Conservation (phyloP, 768 basidiomycete genomes). For the Chalciporus pseudorubinellus region DNA sequence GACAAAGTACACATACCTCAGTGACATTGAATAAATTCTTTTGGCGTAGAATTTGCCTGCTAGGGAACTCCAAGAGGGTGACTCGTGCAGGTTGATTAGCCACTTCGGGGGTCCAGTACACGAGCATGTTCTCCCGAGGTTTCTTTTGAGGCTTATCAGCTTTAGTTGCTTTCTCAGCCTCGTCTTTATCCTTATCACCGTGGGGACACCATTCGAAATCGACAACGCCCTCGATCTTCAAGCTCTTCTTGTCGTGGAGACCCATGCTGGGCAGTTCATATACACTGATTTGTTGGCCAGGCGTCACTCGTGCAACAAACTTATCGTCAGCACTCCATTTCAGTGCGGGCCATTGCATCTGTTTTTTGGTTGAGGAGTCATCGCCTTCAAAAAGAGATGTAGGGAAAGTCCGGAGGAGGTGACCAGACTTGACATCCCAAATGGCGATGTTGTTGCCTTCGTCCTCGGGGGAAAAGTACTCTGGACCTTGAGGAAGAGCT, state of each 20-base stretch:
- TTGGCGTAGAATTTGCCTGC: constrained; percentile 76
- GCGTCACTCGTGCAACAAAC: constrained; percentile 85
- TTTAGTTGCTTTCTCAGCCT: constrained; percentile 44
- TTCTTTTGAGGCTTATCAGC: constrained; percentile 56
- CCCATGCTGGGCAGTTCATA: constrained; percentile 95
- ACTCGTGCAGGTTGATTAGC: constrained; percentile 96
- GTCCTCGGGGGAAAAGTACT: constrained; percentile 88
- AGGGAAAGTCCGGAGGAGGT: constrained; percentile 88
- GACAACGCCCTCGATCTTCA: constrained; percentile 96
- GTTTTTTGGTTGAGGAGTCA: constrained; percentile 60
- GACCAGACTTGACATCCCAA: constrained; percentile 96
- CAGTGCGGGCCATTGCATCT: constrained; percentile 91
- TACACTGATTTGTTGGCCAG: constrained; percentile 92
- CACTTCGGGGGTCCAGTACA: constrained; percentile 97
- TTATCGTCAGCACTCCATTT: constrained; percentile 99
- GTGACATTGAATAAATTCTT: constrained; percentile 99
- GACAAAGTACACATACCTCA: constrained; percentile 58
- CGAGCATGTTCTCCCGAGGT: constrained; percentile 85
- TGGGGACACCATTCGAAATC: constrained; percentile 99
- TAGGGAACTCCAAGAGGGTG: constrained; percentile 87
- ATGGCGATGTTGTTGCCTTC: constrained; percentile 96
- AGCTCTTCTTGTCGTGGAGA: constrained; percentile 90
- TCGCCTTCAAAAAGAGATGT: constrained; percentile 61
- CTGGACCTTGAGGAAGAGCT: constrained; percentile 74
- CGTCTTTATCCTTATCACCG: constrained; percentile 84